A percentile compares a stretch with the other conserved stretches of the same genome.
Evolutionary conservation across 2,329 filamentous ascomycete species (phyloP).

Genomic region (Stagonosporopsis vannaccii): DNA sequence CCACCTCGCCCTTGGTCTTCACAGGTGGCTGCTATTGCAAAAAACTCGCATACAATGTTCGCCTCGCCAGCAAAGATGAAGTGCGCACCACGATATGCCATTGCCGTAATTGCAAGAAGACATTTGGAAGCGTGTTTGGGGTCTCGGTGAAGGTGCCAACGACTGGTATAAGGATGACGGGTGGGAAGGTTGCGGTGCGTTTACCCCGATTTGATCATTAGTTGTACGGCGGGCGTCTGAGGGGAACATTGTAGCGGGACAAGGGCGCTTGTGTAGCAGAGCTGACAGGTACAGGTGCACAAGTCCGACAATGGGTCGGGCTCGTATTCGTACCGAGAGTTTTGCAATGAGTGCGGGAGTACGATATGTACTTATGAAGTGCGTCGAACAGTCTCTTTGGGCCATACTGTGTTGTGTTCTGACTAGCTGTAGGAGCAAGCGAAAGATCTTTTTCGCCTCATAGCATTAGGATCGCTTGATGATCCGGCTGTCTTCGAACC

Average conservation of each 20-base stretch:
- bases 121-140: constrained; percentile 60
- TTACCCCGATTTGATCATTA: neutral
- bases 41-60: constrained; percentile 56
- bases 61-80: constrained; percentile 54
- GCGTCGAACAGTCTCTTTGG: neutral
- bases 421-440: constrained; percentile 27
- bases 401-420: neutral
- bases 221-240: neutral
- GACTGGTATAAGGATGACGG: constrained; percentile 50
- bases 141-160: constrained; percentile 61
- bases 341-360: constrained; percentile 61
- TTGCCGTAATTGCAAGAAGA: constrained; percentile 63
- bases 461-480: constrained; percentile 34
- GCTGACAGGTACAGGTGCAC: constrained; percentile 48
- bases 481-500: constrained; percentile 34
- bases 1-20: constrained; percentile 22
- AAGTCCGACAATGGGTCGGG: constrained; percentile 61
- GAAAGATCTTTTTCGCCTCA: constrained; percentile 32
- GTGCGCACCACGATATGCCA: constrained; percentile 62
- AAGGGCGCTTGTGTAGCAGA: neutral
- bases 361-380: constrained; percentile 60
- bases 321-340: constrained; percentile 57
- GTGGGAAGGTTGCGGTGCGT: constrained; percentile 31
- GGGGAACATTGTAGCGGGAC: neutral
- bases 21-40: constrained; percentile 59